Base-by-base conservation (phyloP, 768 basidiomycete genomes). In the Phanerodontia chrysosporium region DNA sequence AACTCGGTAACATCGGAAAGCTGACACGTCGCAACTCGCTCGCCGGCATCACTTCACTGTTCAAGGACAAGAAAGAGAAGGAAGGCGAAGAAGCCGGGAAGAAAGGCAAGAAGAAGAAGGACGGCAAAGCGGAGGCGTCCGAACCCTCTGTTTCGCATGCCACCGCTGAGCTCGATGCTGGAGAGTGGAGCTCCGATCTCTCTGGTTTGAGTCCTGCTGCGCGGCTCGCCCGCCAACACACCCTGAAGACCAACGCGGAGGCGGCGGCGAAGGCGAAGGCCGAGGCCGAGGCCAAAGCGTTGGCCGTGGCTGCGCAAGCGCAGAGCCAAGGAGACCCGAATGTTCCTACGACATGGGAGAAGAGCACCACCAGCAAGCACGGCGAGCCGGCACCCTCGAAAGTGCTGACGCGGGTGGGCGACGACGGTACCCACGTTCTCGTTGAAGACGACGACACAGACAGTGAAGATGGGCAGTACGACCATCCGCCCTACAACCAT, bases 1-100 rank as follows among this genome's bases (percentile, higher is more conserved):
- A 97, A 76, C 85, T 98, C 49, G 91, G 95, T 2, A 86, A 86
- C 39, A 87, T 97, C 74, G 92, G 92, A 30, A 92, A 90, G 73
- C 81, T 97, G 16, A 92, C 93, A 9, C 76, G 94, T 52, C 80
- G 94, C 45, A 96, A 95, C 69, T 93, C 91, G 36, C 75, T 98
- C 42, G 89, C 90, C 55, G 90, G 93, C 28, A 95, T 98, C 70
- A 93, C 94, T 21, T 91, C 89, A 51, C 76, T 98, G 58, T 97
- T 98, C 81, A 96, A 95, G 74, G 92, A 94, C 70, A 92, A 87
- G 72, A 76, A 80, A 59, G 70, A 74, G 49, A 77, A 78, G 57
- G 71, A 74, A 29, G 76, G 85, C 67, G 85, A 84, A 53, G 74
- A 69, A 1, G 58, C 59, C 18, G 71, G 60, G 42, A 68, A 61